These are phyloP conservation scores for Xylaria castorea DNA, from an alignment of 495 filamentous ascomycete species.

Conservation along the genomic window DNA sequence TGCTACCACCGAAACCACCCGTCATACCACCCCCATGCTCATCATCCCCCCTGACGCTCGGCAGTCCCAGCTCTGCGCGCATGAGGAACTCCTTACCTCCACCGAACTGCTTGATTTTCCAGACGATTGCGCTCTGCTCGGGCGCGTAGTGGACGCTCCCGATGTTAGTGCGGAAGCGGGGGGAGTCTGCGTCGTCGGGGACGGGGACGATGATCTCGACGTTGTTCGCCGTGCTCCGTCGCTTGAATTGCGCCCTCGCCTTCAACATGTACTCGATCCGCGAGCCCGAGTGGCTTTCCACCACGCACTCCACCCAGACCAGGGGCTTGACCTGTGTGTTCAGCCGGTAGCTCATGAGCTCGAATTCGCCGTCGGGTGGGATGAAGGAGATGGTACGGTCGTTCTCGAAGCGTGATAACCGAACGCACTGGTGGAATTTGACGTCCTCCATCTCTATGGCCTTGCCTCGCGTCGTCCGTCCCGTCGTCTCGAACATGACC, in stretches of 20 bases:
- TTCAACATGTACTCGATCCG: slow-evolving; percentile 99
- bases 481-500: slow-evolving; percentile 99
- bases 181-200: slow-evolving; percentile 95
- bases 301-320: slow-evolving; percentile 98
- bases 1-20: slow-evolving; percentile 93
- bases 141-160: slow-evolving; percentile 98
- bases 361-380: slow-evolving; percentile 97
- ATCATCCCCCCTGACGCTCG: slow-evolving; percentile 94
- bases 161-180: slow-evolving; percentile 96
- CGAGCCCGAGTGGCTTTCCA: slow-evolving; percentile 92
- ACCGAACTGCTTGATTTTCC: slow-evolving; percentile 99
- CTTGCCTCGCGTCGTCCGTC: slow-evolving; percentile 92
- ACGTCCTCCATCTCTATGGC: slow-evolving; percentile 99
- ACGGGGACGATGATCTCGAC: slow-evolving; percentile 98
- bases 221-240: slow-evolving; percentile 96
- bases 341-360: slow-evolving; percentile 98
- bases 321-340: slow-evolving; percentile 99
- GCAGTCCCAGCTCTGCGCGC: slow-evolving; percentile 95
- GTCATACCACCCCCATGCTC: slow-evolving; percentile 97
- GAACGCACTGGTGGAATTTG: slow-evolving; percentile 99
- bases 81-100: slow-evolving; percentile 99
- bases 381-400: slow-evolving; percentile 99
- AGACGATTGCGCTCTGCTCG: slow-evolving; percentile 96
- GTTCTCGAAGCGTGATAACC: slow-evolving; percentile 95
- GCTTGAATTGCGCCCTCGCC: slow-evolving; percentile 98